Evolutionary conservation across 306 rosid genomes (phyloP).

Genomic region (Acacia confusa): DNA sequence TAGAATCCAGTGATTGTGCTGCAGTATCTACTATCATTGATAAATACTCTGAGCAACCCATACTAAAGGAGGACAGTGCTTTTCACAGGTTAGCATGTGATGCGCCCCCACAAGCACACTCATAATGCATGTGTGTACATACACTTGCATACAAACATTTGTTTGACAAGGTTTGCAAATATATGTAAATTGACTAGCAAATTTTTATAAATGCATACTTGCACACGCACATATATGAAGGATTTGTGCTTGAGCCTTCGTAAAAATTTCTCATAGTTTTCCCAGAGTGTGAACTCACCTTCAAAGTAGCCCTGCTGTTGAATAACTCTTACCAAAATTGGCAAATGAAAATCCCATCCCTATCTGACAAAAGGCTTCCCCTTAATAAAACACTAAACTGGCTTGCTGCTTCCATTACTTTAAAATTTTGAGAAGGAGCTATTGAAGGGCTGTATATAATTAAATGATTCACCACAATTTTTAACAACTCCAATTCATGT

Average conservation of each 20-base stretch:
- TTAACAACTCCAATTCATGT: neutral
- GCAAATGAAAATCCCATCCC: neutral
- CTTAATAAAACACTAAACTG: neutral
- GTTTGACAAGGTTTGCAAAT: neutral
- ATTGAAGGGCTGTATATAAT: neutral
- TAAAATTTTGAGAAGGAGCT: neutral
- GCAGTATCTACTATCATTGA: conserved; percentile 57
- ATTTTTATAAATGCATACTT: neutral
- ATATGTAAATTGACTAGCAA: neutral
- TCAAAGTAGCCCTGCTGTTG: neutral
- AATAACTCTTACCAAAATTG: neutral
- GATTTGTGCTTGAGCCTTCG: neutral
- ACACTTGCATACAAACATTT: neutral
- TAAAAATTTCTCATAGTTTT: neutral
- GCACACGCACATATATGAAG: neutral
- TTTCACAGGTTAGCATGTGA: conserved; percentile 48
- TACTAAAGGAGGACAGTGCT: conserved; percentile 59
- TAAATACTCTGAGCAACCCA: conserved; percentile 55
- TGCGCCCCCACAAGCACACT: neutral
- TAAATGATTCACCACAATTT: neutral
- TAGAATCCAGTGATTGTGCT: conserved; percentile 55
- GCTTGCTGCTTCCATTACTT: neutral
- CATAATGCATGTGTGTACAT: neutral
- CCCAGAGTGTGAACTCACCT: neutral
- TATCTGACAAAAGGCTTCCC: neutral